phyloP scores from a whole-genome alignment of 306 rosid genomes.

The Benincasa hispida region DNA sequence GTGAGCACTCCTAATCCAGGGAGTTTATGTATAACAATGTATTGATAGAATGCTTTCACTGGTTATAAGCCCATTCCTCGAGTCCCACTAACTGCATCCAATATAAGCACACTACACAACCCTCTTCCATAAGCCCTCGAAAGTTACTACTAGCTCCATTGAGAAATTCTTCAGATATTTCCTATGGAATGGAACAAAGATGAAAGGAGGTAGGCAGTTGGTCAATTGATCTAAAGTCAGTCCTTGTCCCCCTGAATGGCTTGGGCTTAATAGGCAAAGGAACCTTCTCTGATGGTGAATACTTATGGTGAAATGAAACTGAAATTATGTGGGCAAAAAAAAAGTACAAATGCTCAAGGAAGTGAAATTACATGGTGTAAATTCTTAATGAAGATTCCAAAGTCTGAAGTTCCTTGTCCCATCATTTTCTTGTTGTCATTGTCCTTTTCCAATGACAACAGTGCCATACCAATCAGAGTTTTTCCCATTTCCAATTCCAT shows the following conservation, averaged over 20 bases:
- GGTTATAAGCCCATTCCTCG: too few species aligned
- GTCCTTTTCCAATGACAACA: background rate
- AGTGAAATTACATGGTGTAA: background rate
- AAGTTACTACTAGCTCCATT: background rate
- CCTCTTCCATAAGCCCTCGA: background rate
- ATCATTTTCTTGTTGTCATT: background rate
- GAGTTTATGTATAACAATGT: too few species aligned
- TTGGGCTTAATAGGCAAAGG: background rate
- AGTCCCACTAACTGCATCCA: too few species aligned
- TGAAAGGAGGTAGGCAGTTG: background rate
- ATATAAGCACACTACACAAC: background rate
- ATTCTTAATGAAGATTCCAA: background rate
- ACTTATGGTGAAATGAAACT: background rate
- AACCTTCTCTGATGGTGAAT: background rate
- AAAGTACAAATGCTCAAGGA: too few species aligned
- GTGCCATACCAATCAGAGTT: background rate
- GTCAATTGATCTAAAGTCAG: background rate
- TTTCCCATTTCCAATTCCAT: background rate
- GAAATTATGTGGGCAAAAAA: background rate
- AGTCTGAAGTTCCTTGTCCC: background rate
- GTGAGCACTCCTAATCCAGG: too few species aligned
- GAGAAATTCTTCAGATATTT: background rate
- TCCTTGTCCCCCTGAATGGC: background rate
- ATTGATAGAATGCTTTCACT: too few species aligned
- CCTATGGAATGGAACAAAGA: background rate